Evolutionary conservation across 2,329 filamentous ascomycete species (phyloP).

Genomic region (Phyllosticta paracitricarpa): DNA sequence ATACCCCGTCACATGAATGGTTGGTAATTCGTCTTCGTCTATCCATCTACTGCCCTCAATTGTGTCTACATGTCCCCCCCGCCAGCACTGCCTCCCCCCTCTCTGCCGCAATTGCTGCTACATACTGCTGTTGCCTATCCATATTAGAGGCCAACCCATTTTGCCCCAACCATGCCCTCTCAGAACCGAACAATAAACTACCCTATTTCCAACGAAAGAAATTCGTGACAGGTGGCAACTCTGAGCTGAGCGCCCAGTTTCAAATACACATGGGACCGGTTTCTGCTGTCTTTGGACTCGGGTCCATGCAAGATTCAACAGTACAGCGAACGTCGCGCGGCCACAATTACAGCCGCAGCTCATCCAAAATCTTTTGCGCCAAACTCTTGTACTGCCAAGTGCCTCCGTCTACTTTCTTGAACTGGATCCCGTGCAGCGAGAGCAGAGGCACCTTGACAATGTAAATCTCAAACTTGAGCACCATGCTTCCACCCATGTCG

Average conservation of each 20-base stretch:
- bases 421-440: constrained; percentile 89
- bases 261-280: background rate
- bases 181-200: background rate
- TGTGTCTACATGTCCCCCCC: too few species aligned
- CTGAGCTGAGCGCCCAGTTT: background rate
- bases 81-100: background rate
- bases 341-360: constrained; percentile 58
- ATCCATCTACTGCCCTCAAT: too few species aligned
- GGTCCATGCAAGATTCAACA: background rate
- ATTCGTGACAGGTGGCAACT: background rate
- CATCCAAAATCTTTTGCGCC: constrained; percentile 88
- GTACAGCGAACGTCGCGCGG: background rate
- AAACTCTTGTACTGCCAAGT: constrained; percentile 99
- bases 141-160: background rate
- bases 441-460: constrained; percentile 96
- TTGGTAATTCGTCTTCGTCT: too few species aligned
- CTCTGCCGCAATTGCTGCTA: background rate
- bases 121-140: background rate
- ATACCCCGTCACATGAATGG: background rate
- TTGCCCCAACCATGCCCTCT: background rate
- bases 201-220: background rate
- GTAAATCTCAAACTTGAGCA: constrained; percentile 86
- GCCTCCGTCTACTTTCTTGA: constrained; percentile 90
- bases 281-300: background rate
- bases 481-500: constrained; percentile 74